Evolutionary conservation across 2,329 filamentous ascomycete species (phyloP).

Genomic region (Huntiella decipiens): DNA sequence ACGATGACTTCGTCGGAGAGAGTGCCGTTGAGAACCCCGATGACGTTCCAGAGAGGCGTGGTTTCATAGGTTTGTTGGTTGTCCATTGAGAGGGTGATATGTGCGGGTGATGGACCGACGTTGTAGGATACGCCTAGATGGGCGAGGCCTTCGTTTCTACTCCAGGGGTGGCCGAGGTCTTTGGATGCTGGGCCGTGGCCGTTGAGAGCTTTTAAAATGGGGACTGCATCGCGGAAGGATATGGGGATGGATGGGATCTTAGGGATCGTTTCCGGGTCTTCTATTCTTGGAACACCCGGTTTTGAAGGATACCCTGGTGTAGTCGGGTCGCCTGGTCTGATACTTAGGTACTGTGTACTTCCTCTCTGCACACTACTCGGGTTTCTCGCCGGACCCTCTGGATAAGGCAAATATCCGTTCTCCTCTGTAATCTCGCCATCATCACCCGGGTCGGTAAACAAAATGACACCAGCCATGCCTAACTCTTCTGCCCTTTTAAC

Average conservation of each 20-base stretch:
- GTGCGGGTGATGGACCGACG: slow-evolving; percentile 60
- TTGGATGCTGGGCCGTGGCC: slow-evolving; percentile 64
- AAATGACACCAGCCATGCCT: slow-evolving; percentile 67
- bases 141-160: slow-evolving; percentile 47
- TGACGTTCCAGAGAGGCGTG: slow-evolving; percentile 76
- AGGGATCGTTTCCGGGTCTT: slow-evolving; percentile 52
- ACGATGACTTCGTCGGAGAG: slow-evolving; percentile 72
- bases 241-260: slow-evolving; percentile 82
- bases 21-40: slow-evolving; percentile 78
- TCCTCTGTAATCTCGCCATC: slow-evolving; percentile 66
- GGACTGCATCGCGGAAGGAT: slow-evolving; percentile 70
- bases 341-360: slow-evolving; percentile 64
- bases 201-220: slow-evolving; percentile 76
- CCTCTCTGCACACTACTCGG: slow-evolving; percentile 81
- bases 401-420: slow-evolving; percentile 64
- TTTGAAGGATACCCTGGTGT: slow-evolving; percentile 89
- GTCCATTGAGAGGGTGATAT: slow-evolving; percentile 49
- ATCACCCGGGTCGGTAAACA: slow-evolving; percentile 80
- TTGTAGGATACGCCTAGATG: slow-evolving; percentile 72
- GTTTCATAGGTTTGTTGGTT: slow-evolving; percentile 71
- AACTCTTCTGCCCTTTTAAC: slow-evolving; percentile 82
- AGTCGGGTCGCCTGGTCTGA: slow-evolving; percentile 56
- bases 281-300: slow-evolving; percentile 61
- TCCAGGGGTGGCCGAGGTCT: slow-evolving; percentile 57
- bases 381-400: slow-evolving; percentile 69